A percentile compares a stretch with the other conserved stretches of the same genome.
Conservation (phyloP, 257 asterid species). For the Solanum piurae region DNA sequence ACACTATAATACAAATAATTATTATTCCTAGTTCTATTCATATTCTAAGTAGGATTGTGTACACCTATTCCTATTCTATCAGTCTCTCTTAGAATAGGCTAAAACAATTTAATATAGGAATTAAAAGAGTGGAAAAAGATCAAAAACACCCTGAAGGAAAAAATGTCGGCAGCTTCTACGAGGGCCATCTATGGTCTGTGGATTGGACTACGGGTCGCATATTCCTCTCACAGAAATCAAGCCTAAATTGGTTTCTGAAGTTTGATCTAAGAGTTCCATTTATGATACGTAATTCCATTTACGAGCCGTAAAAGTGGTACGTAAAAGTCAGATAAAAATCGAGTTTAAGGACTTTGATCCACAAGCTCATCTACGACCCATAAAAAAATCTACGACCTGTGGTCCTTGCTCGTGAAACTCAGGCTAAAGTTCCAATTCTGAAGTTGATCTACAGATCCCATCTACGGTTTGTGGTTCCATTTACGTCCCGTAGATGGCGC, state of each 20-base stretch:
- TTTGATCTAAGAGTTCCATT: background rate
- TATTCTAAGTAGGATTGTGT: background rate
- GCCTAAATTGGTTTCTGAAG: background rate
- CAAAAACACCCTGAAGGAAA: background rate
- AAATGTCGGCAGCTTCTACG: too few species aligned
- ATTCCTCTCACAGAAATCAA: too few species aligned
- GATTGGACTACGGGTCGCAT: too few species aligned
- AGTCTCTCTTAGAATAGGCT: background rate
- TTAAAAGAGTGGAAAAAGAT: background rate
- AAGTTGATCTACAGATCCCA: background rate
- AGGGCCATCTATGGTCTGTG: too few species aligned
- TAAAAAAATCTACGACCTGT: background rate
- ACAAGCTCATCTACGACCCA: background rate
- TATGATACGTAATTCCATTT: background rate
- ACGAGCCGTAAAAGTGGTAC: background rate
- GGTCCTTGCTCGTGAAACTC: background rate
- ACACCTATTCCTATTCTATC: too few species aligned
- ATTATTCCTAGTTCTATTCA: too few species aligned
- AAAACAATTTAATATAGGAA: too few species aligned
- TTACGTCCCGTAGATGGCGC: background rate
- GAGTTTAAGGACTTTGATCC: background rate
- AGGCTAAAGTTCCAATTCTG: background rate
- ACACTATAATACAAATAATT: too few species aligned
- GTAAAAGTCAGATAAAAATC: background rate
- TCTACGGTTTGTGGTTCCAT: background rate